Base-by-base conservation (phyloP, 352 stramenopile genomes). In the Plasmopara viticola region DNA sequence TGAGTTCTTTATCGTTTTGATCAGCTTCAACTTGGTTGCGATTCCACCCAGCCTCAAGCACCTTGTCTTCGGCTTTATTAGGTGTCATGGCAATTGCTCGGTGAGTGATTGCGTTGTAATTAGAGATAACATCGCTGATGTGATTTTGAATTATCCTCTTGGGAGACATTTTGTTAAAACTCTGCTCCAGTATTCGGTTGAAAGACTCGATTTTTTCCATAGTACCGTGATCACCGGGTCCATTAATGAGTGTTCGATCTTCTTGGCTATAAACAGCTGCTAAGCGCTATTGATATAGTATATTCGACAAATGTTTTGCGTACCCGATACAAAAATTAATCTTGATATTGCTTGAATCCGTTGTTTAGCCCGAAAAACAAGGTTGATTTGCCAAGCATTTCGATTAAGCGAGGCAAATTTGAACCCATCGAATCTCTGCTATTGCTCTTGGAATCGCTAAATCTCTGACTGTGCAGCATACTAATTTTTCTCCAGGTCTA, bases 251-350 rank as follows among this genome's bases (percentile, higher is more conserved):
- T 46, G 40, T 17, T 46, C 18, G 30, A 46, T 46, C 30, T 7
- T n/a, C 40, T 46, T 46, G 18, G 40, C 7, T 46, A 31, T 29
- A 9, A 46, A 33, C 1, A 30, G 13, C 10, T 33, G 15, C 33
- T 46, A 46, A 46, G 40, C 40, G 15, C 40, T 46, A 17, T 17
- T 33, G 33, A 46, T 17, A 46, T 49, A 9, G 47, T 59, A 72
- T 77, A 54, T 76, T 66, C 39, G 44, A 31, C 33, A 77, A 51
- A 1, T 71, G 6, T 33, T 69, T 70, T n/a, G 59, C 65, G 33
- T 64, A 75, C n/a, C 65, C 69, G 5, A 74, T 34, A n/a, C 64
- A 54, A 15, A 47, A 66, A 39, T 73, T 72, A 29, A 74, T 73
- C 35, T 73, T 77, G 45, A 77, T 51, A 47, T 42, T 44, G 30